phyloP scores from a whole-genome alignment of 192 early-diverging fungal species.

The Coemansia sp. region DNA sequence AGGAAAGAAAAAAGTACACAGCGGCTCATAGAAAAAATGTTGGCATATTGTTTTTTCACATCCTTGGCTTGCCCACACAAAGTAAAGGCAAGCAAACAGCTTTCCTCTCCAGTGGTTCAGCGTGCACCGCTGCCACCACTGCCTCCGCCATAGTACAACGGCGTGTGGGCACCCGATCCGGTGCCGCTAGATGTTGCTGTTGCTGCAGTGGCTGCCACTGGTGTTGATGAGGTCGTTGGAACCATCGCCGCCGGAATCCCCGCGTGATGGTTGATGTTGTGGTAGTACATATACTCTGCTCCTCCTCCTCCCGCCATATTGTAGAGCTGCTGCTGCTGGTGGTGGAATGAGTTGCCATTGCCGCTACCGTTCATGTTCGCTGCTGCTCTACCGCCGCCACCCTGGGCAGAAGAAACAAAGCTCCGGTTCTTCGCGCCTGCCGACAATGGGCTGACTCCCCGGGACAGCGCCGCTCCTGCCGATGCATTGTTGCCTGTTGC shows the following conservation, averaged over 20 bases:
- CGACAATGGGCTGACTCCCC: slow-evolving; percentile 35
- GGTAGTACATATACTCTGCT: slow-evolving; percentile 21
- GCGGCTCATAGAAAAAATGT: background rate
- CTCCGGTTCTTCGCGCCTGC: slow-evolving; percentile 17
- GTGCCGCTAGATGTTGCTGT: background rate
- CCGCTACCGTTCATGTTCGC: slow-evolving; percentile 2
- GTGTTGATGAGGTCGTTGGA: background rate
- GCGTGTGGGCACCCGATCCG: slow-evolving; percentile 1
- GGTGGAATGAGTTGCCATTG: too few species aligned
- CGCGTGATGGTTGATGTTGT: too few species aligned
- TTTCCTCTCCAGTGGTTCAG: too few species aligned
- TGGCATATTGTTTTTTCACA: slow-evolving; percentile 9
- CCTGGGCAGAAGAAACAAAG: slow-evolving; percentile 4
- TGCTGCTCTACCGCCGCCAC: background rate
- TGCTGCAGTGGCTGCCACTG: slow-evolving; percentile 1
- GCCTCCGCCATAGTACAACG: slow-evolving; percentile 4
- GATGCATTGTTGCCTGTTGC: slow-evolving; percentile 1
- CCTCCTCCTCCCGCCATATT: slow-evolving; percentile 31
- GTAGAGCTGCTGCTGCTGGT: slow-evolving; percentile 25
- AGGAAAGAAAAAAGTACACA: slow-evolving; percentile 10
- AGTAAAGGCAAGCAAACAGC: too few species aligned
- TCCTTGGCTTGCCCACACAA: too few species aligned
- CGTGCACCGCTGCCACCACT: background rate
- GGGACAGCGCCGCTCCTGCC: slow-evolving; percentile 27
- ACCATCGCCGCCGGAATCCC: slow-evolving; percentile 16